Conservation (phyloP, 441 rosid genomes). For the Melastoma candidum region DNA sequence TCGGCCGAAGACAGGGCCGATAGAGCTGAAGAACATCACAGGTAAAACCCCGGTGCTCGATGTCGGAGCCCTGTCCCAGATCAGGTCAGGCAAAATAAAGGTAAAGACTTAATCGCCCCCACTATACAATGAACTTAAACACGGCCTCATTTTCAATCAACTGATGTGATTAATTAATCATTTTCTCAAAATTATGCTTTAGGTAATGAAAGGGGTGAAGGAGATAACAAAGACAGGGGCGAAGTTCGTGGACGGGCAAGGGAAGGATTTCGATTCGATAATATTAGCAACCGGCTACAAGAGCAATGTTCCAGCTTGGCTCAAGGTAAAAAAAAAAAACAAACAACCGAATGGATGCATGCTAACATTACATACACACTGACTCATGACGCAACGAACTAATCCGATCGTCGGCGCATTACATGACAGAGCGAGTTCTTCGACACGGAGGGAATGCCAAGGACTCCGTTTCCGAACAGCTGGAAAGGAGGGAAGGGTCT, state of each 20-base stretch:
- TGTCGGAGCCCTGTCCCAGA: constrained; percentile 64
- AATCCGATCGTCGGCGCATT: too few relatives aligned
- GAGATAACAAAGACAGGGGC: constrained; percentile 68
- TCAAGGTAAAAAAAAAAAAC: constrained; percentile 41
- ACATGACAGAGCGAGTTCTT: too few relatives aligned
- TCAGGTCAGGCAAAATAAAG: constrained; percentile 67
- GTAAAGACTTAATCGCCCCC: constrained; percentile 18
- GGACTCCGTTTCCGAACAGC: constrained; percentile 48
- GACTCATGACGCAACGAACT: too few relatives aligned
- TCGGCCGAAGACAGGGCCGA: constrained; percentile 83
- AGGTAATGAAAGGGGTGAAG: constrained; percentile 66
- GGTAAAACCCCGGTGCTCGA: constrained; percentile 95
- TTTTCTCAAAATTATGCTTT: background rate
- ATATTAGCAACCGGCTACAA: constrained; percentile 86
- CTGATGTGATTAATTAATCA: too few relatives aligned
- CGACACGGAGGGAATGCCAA: too few relatives aligned
- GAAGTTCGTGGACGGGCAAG: constrained; percentile 68
- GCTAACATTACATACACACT: too few relatives aligned
- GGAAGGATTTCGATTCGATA: constrained; percentile 62
- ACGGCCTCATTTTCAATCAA: too few relatives aligned
- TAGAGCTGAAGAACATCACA: constrained; percentile 69
- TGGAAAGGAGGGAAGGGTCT: constrained; percentile 85
- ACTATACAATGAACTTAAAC: too few relatives aligned
- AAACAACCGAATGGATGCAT: too few relatives aligned
- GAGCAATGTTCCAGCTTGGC: constrained; percentile 87